Conservation (phyloP, 2,329 filamentous ascomycete genomes). For the Parascedosporium putredinis region DNA sequence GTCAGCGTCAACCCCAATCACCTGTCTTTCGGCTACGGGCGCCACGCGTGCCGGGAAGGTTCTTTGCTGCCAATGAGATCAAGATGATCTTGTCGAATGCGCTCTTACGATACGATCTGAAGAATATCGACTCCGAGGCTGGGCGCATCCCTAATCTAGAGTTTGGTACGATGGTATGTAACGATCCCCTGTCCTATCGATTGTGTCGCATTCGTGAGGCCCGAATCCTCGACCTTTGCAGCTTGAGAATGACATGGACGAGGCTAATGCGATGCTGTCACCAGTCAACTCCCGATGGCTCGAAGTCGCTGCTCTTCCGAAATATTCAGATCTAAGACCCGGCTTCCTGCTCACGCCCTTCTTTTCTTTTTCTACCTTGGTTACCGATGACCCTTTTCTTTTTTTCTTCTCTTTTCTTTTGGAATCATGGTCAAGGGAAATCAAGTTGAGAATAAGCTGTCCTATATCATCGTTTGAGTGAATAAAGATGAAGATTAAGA, state of each 20-base stretch:
- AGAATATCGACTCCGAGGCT: slow-evolving; percentile 12
- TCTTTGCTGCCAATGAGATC: slow-evolving; percentile 44
- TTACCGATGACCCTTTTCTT: too few relatives aligned
- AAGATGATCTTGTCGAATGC: slow-evolving; percentile 44
- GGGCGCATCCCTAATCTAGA: slow-evolving; percentile 7
- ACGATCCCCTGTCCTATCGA: too few relatives aligned
- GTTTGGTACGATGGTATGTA: slow-evolving; percentile 5
- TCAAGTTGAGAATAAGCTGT: too few relatives aligned
- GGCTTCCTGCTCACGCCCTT: too few relatives aligned
- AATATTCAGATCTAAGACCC: background rate
- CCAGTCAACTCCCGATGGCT: slow-evolving; percentile 5
- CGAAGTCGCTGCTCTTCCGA: slow-evolving; percentile 5
- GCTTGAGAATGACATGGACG: too few relatives aligned
- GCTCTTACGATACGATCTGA: slow-evolving; percentile 41
- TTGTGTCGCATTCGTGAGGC: too few relatives aligned
- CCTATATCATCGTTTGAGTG: too few relatives aligned
- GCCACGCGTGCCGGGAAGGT: slow-evolving; percentile 44
- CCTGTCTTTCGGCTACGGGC: slow-evolving; percentile 46
- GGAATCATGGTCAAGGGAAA: too few relatives aligned
- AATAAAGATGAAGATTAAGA: too few relatives aligned
- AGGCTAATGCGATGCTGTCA: too few relatives aligned
- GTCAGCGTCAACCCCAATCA: slow-evolving; percentile 41
- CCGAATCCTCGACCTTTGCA: background rate
- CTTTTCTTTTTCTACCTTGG: too few relatives aligned
- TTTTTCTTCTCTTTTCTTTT: too few relatives aligned